These are phyloP conservation scores for Aeschynomene evenia DNA, from an alignment of 306 rosid genomes.

Conservation along the genomic window DNA sequence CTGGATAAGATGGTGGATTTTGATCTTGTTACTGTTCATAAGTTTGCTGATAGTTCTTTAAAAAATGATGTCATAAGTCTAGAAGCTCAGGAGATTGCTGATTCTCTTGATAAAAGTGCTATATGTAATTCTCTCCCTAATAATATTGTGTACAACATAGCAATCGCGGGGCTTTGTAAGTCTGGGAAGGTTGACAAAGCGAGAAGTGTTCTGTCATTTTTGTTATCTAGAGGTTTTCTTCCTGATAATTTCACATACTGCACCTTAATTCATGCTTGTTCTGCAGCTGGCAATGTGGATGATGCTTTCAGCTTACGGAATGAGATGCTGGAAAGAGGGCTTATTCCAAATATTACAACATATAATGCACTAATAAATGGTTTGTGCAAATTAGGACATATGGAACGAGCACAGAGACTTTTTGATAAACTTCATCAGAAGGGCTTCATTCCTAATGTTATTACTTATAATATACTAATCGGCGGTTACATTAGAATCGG, in stretches of 20 bases:
- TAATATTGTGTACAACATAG: slow-evolving; percentile 60
- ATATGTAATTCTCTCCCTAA: slow-evolving; percentile 45
- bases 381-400: slow-evolving; percentile 69
- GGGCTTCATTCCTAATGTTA: slow-evolving; percentile 68
- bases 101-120: slow-evolving; percentile 48
- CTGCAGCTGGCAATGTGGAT: slow-evolving; percentile 58
- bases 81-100: slow-evolving; percentile 56
- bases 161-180: slow-evolving; percentile 75
- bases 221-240: slow-evolving; percentile 57
- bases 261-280: slow-evolving; percentile 69
- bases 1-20: slow-evolving; percentile 64
- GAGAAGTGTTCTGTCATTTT: slow-evolving; percentile 51
- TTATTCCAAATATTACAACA: slow-evolving; percentile 64
- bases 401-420: slow-evolving; percentile 69
- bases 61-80: slow-evolving; percentile 28
- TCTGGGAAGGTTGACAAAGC: slow-evolving; percentile 67
- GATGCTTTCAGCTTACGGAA: slow-evolving; percentile 76
- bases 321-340: slow-evolving; percentile 65
- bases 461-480: slow-evolving; percentile 70
- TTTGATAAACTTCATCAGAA: slow-evolving; percentile 64
- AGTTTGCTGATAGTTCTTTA: slow-evolving; percentile 29
- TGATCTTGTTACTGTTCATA: slow-evolving; percentile 42
- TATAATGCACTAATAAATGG: slow-evolving; percentile 82
- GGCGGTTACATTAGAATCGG: slow-evolving; percentile 60
- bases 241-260: slow-evolving; percentile 84